Evolutionary conservation across 78 protist species (phyloP), one percentile per base, ranked within the genome.

Genomic region (Dictyostelium firmibasis): DNA sequence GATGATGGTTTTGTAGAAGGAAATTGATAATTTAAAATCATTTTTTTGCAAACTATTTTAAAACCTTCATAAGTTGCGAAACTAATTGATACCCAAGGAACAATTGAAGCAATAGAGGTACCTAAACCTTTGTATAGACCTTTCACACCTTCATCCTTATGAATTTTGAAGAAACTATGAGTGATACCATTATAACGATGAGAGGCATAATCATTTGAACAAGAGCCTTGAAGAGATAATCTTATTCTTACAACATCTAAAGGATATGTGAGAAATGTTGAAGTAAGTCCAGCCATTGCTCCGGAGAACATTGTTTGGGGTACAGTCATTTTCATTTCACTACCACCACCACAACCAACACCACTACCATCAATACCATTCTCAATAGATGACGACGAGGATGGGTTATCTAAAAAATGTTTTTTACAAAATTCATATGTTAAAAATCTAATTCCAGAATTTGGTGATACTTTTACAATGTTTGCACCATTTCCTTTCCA

Each of bases 121-220:
- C 92, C 92, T 1, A 86, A 36, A 23, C 92, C 92, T 86, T 76
- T 86, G 29, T 86, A 86, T 29, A 86, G 43, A 35, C 92, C 92
- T 86, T 83, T 86, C 3, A 86, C 23, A 23, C 92, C 92, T 75
- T 86, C 92, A 11, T 86, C 92, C 2, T 35, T 33, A 57, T 67
- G 81, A 8, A 86, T 86, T 33, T 72, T 72, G 20, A n/a, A 10
- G 29, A 86, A 76, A 44, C 92, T 83, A 86, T 86, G 92, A n/a
- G 43, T 25, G 29, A 86, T 75, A 47, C 92, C 92, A 25, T 72
- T 50, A 13, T 86, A 86, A 33, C 92, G 53, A 6, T 35, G 27
- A 2, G 50, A 31, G 16, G 69, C 84, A 43, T 50, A 50, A 47
- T 81, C 85, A 50, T 81, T 23, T 14, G 70, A 13, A 11, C 25